Evolutionary conservation across 106 monocot genomes (phyloP).

Genomic region (Phalaenopsis equestris): DNA sequence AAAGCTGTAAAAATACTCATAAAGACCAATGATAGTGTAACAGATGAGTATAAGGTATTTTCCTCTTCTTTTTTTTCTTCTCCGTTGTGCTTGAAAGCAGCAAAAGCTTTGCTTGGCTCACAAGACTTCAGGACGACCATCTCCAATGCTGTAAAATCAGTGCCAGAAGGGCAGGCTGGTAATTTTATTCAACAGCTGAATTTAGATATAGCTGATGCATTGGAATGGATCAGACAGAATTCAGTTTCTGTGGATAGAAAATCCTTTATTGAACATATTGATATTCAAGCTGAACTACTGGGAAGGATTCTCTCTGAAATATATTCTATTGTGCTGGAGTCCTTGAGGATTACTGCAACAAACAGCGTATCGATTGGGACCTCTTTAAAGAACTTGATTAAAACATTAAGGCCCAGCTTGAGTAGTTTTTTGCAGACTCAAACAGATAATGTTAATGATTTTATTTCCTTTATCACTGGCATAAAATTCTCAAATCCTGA

Average conservation of each 20-base stretch:
- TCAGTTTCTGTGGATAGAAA: constrained; percentile 10
- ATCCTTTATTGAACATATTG: constrained; percentile 10
- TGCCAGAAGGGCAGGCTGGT: constrained; percentile 81
- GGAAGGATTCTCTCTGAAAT: constrained; percentile 64
- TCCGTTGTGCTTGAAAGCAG: constrained; percentile 26
- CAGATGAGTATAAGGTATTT: constrained; percentile 20
- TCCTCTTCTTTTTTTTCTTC: constrained; percentile 28
- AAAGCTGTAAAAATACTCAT: constrained; percentile 57
- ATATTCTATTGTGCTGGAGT: constrained; percentile 54
- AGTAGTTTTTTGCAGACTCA: constrained; percentile 32
- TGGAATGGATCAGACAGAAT: constrained; percentile 54
- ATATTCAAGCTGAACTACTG: constrained; percentile 38
- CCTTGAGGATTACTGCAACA: constrained; percentile 55
- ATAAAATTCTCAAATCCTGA: constrained; percentile 17
- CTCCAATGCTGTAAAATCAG: constrained; percentile 53
- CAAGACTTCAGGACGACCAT: constrained; percentile 32
- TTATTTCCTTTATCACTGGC: constrained; percentile 41
- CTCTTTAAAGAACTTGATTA: constrained; percentile 50
- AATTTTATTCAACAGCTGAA: constrained; percentile 56
- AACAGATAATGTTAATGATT: constrained; percentile 24
- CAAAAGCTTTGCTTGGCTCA: constrained; percentile 41
- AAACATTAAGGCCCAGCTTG: constrained; percentile 33
- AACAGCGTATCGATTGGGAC: constrained; percentile 68
- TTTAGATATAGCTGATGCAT: constrained; percentile 42
- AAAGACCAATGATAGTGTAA: constrained; percentile 16